Conservation (phyloP, 2,329 filamentous ascomycete species). For the Rhynchosporium agropyri region DNA sequence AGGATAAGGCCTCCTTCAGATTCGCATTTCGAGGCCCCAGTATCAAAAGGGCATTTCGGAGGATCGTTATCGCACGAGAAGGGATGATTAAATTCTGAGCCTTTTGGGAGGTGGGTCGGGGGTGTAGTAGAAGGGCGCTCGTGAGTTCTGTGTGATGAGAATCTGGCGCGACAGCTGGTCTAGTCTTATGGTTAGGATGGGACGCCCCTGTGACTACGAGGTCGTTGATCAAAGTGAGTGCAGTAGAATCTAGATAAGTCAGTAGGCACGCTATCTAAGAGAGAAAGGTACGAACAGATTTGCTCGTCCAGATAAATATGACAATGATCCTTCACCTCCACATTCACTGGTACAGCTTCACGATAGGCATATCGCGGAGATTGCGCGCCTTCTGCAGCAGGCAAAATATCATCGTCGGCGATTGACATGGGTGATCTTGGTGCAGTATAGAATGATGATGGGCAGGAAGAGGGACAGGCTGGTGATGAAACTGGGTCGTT, state of each 20-base stretch:
- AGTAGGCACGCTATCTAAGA: not conserved
- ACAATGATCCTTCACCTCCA: conserved; percentile 66
- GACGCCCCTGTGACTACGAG: conserved; percentile 58
- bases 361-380: conserved; percentile 48
- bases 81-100: conserved; percentile 64
- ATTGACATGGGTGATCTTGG: conserved; percentile 18
- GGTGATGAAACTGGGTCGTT: conserved; percentile 1
- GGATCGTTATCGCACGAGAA: conserved; percentile 67
- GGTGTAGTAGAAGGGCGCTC: conserved; percentile 82
- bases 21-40: conserved; percentile 72
- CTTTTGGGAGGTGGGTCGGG: conserved; percentile 73
- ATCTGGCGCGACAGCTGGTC: conserved; percentile 65
- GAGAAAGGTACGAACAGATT: conserved; percentile 55
- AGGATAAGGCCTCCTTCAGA: conserved; percentile 72
- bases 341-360: conserved; percentile 58
- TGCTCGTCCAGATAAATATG: conserved; percentile 76
- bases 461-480: conserved; percentile 9
- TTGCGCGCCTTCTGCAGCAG: not conserved
- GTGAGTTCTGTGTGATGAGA: conserved; percentile 75
- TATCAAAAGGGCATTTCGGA: conserved; percentile 66
- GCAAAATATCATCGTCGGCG: not conserved
- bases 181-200: conserved; percentile 42
- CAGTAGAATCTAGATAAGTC: conserved; percentile 51
- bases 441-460: conserved; percentile 25
- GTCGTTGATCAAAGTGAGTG: conserved; percentile 65